phyloP scores from a whole-genome alignment of 257 asterid species.

The Nicotiana attenuata region DNA sequence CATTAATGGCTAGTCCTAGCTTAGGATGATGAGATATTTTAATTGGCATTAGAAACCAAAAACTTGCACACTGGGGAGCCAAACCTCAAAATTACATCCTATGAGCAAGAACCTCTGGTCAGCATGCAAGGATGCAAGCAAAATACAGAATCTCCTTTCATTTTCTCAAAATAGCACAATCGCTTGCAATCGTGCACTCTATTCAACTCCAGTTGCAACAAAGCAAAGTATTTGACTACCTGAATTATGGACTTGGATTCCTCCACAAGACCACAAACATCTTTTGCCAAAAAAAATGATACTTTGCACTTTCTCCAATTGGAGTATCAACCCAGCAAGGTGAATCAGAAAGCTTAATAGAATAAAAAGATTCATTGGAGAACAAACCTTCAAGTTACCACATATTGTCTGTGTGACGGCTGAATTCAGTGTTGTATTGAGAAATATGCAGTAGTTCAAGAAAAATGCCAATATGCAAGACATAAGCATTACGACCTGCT shows the following conservation, averaged over 20 bases:
- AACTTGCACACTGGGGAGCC: too few species aligned
- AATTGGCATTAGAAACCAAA: too few species aligned
- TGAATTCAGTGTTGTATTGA: constrained; percentile 88
- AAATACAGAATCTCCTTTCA: too few species aligned
- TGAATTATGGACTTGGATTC: background rate
- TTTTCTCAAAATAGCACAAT: background rate
- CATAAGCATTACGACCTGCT: constrained; percentile 65
- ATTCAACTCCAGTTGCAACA: constrained; percentile 6
- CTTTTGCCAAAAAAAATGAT: background rate
- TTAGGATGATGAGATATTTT: too few species aligned
- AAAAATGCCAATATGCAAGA: constrained; percentile 86
- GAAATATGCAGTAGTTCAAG: constrained; percentile 73
- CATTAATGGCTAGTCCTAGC: too few species aligned
- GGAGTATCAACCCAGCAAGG: background rate
- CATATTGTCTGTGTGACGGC: constrained; percentile 95
- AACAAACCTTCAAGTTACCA: constrained; percentile 85
- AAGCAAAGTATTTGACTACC: background rate
- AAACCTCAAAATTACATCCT: too few species aligned
- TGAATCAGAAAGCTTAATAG: background rate
- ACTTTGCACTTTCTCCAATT: background rate
- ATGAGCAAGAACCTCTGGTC: too few species aligned
- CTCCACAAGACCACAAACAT: constrained; percentile 8
- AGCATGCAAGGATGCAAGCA: too few species aligned
- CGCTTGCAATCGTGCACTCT: background rate
- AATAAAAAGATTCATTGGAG: constrained; percentile 1